Base-by-base conservation (phyloP, 179 eudicot species). In the Amaranthus tricolor region DNA sequence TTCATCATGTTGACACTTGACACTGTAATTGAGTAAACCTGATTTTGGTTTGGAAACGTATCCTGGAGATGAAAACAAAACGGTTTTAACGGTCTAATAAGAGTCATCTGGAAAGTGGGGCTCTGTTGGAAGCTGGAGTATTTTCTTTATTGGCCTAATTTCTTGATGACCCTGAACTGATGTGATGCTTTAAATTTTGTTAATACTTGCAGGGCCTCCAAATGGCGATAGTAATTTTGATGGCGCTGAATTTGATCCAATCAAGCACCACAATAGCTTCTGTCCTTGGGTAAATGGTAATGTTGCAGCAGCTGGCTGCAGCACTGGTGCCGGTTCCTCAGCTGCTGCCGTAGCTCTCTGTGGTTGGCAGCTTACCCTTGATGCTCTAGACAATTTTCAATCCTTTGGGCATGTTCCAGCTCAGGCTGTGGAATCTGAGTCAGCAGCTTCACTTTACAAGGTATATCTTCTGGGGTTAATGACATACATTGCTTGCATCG, bases 261-360 rank as follows among this genome's bases (percentile, higher is more conserved):
- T 94, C 48, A 92, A 86, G 86, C 87, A 90, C 76, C 98, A 92
- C 71, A 91, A 93, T 80, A 87, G 82, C 80, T 95, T 85, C 82
- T 95, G 99, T 77, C 98, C 99, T 67, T 95, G 99, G 99, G 98
- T 95, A 71, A 95, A 95, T 72, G 98, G 94, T 43, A 93, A 95
- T 82, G 99, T 95, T 83, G 99, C 99, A 55, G 98, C 98, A 49
- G 99, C 99, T 67, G 97, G 98, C 74, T 86, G 88, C 81, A 82
- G 85, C 76, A 82, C 81, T 67, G 91, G 88, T 77, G 89, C 93
- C 80, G 84, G 86, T 78, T 89, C 99, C 57, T 82, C 89, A 75
- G 85, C 90, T 72, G 82, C 83, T 66, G 85, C 82, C 75, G 56
- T 89, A 73, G 98, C 99, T 74, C 93, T 95, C 20, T 93, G 92